Evolutionary conservation across 257 asterid genomes (phyloP), one percentile per base, ranked within the genome.

Genomic region (Penstemon davidsonii): DNA sequence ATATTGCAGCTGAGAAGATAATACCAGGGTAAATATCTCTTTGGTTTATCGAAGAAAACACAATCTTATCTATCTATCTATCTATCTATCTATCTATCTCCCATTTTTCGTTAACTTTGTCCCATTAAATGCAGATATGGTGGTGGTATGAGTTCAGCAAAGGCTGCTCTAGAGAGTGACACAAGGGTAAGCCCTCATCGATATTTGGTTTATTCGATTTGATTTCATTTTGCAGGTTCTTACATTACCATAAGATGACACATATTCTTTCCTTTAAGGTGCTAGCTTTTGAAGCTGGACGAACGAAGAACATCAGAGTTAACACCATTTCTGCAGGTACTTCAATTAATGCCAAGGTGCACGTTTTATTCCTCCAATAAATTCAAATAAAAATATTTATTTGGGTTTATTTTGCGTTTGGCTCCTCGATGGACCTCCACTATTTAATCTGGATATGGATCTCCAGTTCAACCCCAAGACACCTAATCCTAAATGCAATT

Each of bases 251-350:
- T 42, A 33, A 65, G 66, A 73, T 68, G 37, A 54, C 19, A 33
- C 55, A 1, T 80, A 13, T 66, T 25, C 18, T 13, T 33, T 64
- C 69, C 54, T 36, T 80, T 73, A 68, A 92, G 98, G 96, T 86
- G 66, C 92, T 93, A 78, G 97, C 99, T 44, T 93, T 93, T 75
- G 99, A 93, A 87, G 99, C 96, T 60, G 99, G 99, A 64, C 73
- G 99, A 76, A 86, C 87, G 66, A 82, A 80, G 75, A 84, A 66
- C 65, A 64, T 93, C 69, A 80, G 98, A 82, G 95, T 92, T 25
- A 90, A 92, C 94, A 92, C 98, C 76, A 92, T 92, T 76, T 92
- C 98, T 66, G 97, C 99, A 82, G 99, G 98, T 92, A 86, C 46
- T 72, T 67, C 57, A n/a, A 19, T 3, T 54, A 55, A 47, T 66